Conservation (phyloP, 1,284 basidiomycete species). For the Leccinum variabile region DNA sequence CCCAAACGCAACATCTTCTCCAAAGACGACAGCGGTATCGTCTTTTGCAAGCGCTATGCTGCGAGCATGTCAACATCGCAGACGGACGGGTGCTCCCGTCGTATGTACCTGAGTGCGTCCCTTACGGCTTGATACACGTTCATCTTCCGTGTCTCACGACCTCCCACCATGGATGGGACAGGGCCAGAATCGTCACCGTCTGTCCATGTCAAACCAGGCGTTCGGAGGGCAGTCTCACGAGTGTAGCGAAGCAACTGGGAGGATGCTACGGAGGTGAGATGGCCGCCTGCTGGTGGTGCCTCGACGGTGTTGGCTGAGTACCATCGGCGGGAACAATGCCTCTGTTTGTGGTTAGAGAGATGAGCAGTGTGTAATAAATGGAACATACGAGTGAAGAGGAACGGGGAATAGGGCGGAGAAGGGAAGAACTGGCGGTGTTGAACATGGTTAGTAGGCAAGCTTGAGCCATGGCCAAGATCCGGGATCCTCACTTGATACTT, state of each 20-base stretch:
- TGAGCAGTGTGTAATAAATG: neutral
- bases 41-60: constrained; percentile 85
- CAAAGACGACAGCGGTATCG: constrained; percentile 86
- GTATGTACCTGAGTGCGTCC: constrained; percentile 74
- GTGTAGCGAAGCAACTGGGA: constrained; percentile 62
- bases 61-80: constrained; percentile 8
- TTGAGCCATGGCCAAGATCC: constrained; percentile 29
- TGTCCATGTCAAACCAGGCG: constrained; percentile 68
- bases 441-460: constrained; percentile 27
- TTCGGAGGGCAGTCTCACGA: constrained; percentile 68
- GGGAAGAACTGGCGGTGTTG: constrained; percentile 9
- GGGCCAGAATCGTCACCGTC: constrained; percentile 55
- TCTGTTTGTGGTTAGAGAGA: constrained; percentile 5
- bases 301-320: constrained; percentile 46
- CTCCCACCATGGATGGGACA: constrained; percentile 56
- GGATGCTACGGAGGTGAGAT: constrained; percentile 65
- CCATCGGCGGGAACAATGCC: constrained; percentile 35
- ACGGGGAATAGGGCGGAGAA: constrained; percentile 22
- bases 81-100: constrained; percentile 10
- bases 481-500: constrained; percentile 13
- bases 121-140: constrained; percentile 89
- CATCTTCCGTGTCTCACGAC: constrained; percentile 86
- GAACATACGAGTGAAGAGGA: constrained; percentile 24
- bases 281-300: constrained; percentile 72
- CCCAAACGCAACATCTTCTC: constrained; percentile 92